A percentile compares a stretch with the other conserved stretches of the same genome.
Evolutionary conservation across 495 filamentous ascomycete species (phyloP).

Genomic region (Xylaria sp.): DNA sequence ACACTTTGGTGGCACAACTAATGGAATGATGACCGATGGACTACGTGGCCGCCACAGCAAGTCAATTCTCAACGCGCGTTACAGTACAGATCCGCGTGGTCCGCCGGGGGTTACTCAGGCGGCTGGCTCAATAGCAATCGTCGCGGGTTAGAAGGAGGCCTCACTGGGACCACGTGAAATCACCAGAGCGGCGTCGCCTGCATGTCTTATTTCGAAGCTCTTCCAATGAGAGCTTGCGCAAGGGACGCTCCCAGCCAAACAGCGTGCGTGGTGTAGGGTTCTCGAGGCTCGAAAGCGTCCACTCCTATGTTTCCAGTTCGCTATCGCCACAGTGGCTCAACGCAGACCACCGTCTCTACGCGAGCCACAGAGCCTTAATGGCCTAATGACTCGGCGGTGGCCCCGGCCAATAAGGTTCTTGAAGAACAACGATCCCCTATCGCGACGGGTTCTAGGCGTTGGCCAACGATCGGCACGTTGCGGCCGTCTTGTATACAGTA

Average conservation of each 20-base stretch:
- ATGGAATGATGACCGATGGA: not conserved
- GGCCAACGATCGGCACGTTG: slow-evolving; percentile 8
- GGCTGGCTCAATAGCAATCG: not conserved
- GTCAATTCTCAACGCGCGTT: not conserved
- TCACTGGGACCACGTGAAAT: slow-evolving; percentile 8
- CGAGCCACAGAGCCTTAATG: slow-evolving; percentile 5
- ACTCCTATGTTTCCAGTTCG: not conserved
- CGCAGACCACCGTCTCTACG: not conserved
- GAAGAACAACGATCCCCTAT: not conserved
- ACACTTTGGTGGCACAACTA: not conserved
- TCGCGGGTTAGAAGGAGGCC: not conserved
- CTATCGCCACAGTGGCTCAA: slow-evolving; percentile 23
- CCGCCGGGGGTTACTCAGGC: not conserved
- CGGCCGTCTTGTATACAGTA: slow-evolving; percentile 23
- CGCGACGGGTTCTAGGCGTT: not conserved
- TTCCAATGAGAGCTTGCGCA: slow-evolving; percentile 12
- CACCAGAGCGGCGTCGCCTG: slow-evolving; percentile 6
- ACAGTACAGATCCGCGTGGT: slow-evolving; percentile 1
- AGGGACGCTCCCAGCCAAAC: not conserved
- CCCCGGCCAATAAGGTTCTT: slow-evolving; percentile 11
- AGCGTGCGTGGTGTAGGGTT: not conserved
- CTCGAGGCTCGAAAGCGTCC: not conserved
- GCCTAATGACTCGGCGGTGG: slow-evolving; percentile 3
- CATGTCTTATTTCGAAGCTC: slow-evolving; percentile 6
- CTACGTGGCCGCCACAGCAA: not conserved